Percentiles rank a stretch among this genome's conserved stretches.
phyloP scores from a whole-genome alignment of 305 asterid species.

The Fraxinus latifolia region DNA sequence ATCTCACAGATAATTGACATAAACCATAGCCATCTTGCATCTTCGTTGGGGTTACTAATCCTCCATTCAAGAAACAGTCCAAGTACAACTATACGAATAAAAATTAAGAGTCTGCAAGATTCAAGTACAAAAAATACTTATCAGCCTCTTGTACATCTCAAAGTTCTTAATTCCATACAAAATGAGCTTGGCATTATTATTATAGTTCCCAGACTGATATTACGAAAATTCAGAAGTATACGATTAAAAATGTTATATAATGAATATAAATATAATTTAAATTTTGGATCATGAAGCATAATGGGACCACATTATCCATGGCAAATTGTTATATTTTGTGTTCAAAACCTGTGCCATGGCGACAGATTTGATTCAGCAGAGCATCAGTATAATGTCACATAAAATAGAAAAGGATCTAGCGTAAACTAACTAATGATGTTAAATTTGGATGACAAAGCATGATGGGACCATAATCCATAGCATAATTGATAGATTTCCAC shows the following conservation, averaged over 20 bases:
- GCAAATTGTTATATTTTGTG: not conserved
- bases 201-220: not conserved
- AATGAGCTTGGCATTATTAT: not conserved
- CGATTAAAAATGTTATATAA: not conserved
- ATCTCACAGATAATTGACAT: constrained; percentile 32
- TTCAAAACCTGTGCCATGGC: not conserved
- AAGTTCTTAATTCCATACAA: not conserved
- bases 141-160: constrained; percentile 9
- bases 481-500: not conserved
- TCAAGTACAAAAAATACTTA: not conserved
- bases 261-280: not conserved
- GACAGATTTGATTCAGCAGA: not conserved
- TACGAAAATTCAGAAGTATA: not conserved
- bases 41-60: constrained; percentile 25
- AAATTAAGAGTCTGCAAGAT: constrained; percentile 28
- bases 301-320: not conserved
- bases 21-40: constrained; percentile 33
- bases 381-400: not conserved
- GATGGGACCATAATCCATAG: not conserved
- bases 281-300: not conserved
- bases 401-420: not conserved
- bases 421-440: not conserved
- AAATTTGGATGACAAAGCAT: not conserved
- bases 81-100: constrained; percentile 29
- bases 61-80: constrained; percentile 27